phyloP scores from a whole-genome alignment of 257 asterid species.

The Avicennia marina region DNA sequence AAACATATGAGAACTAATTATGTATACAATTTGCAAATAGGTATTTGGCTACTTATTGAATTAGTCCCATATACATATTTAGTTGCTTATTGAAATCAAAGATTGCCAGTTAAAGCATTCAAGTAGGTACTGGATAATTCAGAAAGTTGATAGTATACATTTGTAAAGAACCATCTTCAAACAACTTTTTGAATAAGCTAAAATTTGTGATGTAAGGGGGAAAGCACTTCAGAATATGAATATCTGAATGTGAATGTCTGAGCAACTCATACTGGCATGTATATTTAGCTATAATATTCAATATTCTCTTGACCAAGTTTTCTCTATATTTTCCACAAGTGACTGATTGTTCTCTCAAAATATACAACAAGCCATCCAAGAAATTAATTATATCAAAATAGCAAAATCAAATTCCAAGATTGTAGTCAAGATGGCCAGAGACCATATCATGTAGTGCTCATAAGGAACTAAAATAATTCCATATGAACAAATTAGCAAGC shows the following conservation, averaged over 20 bases:
- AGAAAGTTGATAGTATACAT: neutral
- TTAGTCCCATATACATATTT: too few species aligned
- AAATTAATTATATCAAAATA: too few species aligned
- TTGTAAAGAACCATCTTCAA: neutral
- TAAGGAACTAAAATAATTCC: constrained; percentile 13
- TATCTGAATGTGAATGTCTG: neutral
- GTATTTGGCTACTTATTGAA: neutral
- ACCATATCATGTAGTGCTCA: constrained; percentile 11
- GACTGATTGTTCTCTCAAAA: constrained; percentile 1
- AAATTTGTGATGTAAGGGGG: neutral
- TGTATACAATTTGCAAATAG: neutral
- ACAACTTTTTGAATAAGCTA: neutral
- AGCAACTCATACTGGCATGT: neutral
- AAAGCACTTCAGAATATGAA: neutral
- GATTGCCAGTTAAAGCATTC: neutral
- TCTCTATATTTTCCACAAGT: neutral
- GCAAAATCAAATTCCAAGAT: neutral
- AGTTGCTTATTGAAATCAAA: neutral
- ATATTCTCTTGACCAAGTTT: neutral
- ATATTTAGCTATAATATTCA: neutral
- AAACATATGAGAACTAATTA: neutral
- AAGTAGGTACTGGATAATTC: neutral
- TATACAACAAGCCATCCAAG: neutral
- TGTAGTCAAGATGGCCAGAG: too few species aligned
- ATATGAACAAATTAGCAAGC: too few species aligned